Base-by-base conservation (phyloP, 2,329 filamentous ascomycete genomes). In the Cadophora malorum region DNA sequence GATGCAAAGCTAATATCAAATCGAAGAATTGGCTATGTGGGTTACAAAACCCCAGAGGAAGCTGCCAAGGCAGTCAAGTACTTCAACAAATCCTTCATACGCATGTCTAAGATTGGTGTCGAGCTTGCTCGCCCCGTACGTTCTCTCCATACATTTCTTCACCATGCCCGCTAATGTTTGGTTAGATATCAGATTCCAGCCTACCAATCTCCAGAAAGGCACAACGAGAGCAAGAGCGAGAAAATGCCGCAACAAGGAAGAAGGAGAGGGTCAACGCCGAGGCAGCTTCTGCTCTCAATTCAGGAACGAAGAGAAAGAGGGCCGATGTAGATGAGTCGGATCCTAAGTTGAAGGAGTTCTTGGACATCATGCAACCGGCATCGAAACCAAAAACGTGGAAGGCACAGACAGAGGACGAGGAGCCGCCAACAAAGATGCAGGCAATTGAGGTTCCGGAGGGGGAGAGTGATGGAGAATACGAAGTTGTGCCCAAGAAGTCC, bases 71-170 rank as follows among this genome's bases (percentile, higher is more conserved):
- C 96, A 55, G 91, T 96, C 78, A 94, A 92, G 80, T 97, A 97
- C 83, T 97, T 97, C 85, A 94, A 99, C 84, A 93, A 88, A 79
- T 91, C 94, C 71, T 99, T 94, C 81, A 93, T 99, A 76, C 93
- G 94, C 75, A 96, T 97, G 92, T 97, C 94, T 67, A 96, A 91
- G 83, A 94, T 99, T 76, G 86, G 86, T 35, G 96, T 97, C 70
- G 94, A 97, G 82, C 83, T 96, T 76, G 96, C 96, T 66, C 90
- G 88, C 79, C 91, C 96, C 69, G 91, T 96, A 83, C 78, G 86
- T 80, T 3, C 47, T 21, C 25, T 61, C 12, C 31, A 16, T 56
- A 58, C 12, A 16, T 45, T 47, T 14, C 8, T 16, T 21, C 21
- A 28, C 58, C 38, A n/a, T 9, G 6, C 19, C 25, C 4, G 35